Evolutionary conservation across 768 basidiomycete species (phyloP), one percentile per base, ranked within the genome.

Genomic region (Chalciporus pseudorubinellus): DNA sequence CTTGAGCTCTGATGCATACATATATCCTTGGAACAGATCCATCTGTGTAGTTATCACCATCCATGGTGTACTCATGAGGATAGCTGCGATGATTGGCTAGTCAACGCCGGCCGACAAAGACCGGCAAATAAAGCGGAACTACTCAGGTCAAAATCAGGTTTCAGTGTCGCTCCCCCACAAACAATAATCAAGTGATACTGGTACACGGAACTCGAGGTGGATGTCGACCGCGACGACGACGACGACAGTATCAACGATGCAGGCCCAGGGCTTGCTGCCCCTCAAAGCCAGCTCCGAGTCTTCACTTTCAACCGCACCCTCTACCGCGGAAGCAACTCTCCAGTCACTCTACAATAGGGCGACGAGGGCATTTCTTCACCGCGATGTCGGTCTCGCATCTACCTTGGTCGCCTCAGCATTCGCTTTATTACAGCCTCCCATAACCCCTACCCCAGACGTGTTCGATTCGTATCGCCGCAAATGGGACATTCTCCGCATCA

Each of bases 401-500:
- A 77, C 82, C 3, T 74, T 92, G 29, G 64, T 92, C 22, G 72
- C 78, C 39, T 81, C 87, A 8, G 90, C 89, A 0, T 89, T 91
- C 64, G 62, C 79, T 9, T 68, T 88, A 28, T 61, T 93, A 55
- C 75, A 64, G 14, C 72, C 74, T 3, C 81, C 72, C 6, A 59
- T 65, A 12, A 47, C 52, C 6, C 64, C 59, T 6, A 49, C 48
- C 0, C 57, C 60, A 38, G 83, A 83, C 52, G 42, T 59, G 3
- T 73, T 82, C 4, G 73, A 77, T 49, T 70, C 77, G 19, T 72
- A 75, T 43, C 81, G 90, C 16, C 76, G 84, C 50, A 92, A 91
- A 72, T 93, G 91, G 91, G 90, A 93, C 61, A 82, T 93, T 50
- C 82, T 93, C 7, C 79, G 91, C 21, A 85, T 93, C 55, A 92